phyloP scores from a whole-genome alignment of 1,284 basidiomycete species.

The Singerocomus rubriflavus region DNA sequence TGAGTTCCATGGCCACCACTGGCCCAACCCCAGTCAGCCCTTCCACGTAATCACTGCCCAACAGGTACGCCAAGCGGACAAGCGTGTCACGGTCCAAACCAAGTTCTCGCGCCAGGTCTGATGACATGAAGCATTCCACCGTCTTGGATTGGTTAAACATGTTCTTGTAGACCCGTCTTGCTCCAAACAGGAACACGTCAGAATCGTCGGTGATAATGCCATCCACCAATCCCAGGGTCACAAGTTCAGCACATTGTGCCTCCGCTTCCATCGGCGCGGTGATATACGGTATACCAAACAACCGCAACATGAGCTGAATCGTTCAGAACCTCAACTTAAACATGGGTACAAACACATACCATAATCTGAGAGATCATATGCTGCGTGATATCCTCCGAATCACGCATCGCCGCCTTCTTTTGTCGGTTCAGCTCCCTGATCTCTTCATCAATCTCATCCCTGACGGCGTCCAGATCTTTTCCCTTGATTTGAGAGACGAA shows the following conservation, averaged over 20 bases:
- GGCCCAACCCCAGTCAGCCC: constrained; percentile 94
- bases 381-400: constrained; percentile 92
- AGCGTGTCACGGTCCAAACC: constrained; percentile 86
- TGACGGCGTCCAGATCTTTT: constrained; percentile 74
- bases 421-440: constrained; percentile 81
- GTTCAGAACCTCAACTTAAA: constrained; percentile 7
- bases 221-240: constrained; percentile 83
- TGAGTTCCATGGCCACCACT: constrained; percentile 93
- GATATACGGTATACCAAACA: constrained; percentile 98
- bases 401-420: constrained; percentile 84
- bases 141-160: constrained; percentile 99
- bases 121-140: constrained; percentile 89
- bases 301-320: constrained; percentile 75
- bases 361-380: constrained; percentile 97
- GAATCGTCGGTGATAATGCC: constrained; percentile 99
- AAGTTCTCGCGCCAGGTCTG: constrained; percentile 87
- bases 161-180: constrained; percentile 92
- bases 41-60: constrained; percentile 98
- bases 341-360: constrained; percentile 41
- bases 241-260: constrained; percentile 95
- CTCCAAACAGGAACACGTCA: constrained; percentile 98
- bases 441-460: constrained; percentile 90
- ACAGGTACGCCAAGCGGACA: constrained; percentile 86
- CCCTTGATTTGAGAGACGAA: constrained; percentile 91
- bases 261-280: constrained; percentile 99